Evolutionary conservation across 306 rosid species (phyloP), one percentile per base, ranked within the genome.

Genomic region (Quercus parvula): DNA sequence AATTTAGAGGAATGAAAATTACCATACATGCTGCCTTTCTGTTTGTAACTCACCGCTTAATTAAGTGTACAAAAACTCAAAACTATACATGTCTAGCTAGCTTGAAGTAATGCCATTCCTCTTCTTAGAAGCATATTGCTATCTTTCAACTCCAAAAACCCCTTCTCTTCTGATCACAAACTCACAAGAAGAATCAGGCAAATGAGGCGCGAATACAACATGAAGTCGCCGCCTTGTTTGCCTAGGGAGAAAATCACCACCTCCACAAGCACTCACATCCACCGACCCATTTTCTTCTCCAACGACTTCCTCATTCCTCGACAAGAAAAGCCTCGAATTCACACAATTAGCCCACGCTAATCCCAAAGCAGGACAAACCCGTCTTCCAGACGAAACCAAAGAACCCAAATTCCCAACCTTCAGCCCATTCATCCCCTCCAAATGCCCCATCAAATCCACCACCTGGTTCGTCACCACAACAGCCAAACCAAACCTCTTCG

Each of bases 281-380:
- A 28, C 51, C 54, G 33, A 18, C 14, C 75, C 44, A 6, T 25
- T 74, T 14, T 75, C 87, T 73, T 73, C 85, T 8, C 66, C 83
- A 38, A 77, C 57, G 41, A 81, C 67, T 73, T 79, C 88, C 33
- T 86, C 90, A 52, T 86, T 70, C 68, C 88, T 85, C 4, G 92
- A 87, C 78, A 94, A 81, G 70, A 94, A 92, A 61, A 94, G 19
- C 83, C 98, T 92, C 19, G 98, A 85, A 77, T 92, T 94, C 59
- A 92, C 91, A 14, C 99, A 94, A n/a, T 90, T 85, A 0, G 99
- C 87, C 99, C 99, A 94, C 1, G 91, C 87, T 12, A 92, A n/a
- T 55, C 99, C 97, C 57, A 94, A 56, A 1, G 99, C 99, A 0
- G 99, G 90, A 64, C 91, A 86, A 27, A 94, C 94, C 70, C 87